Base-by-base conservation (phyloP, 176 grass and related monocot genomes). In the Carex scoparia region DNA sequence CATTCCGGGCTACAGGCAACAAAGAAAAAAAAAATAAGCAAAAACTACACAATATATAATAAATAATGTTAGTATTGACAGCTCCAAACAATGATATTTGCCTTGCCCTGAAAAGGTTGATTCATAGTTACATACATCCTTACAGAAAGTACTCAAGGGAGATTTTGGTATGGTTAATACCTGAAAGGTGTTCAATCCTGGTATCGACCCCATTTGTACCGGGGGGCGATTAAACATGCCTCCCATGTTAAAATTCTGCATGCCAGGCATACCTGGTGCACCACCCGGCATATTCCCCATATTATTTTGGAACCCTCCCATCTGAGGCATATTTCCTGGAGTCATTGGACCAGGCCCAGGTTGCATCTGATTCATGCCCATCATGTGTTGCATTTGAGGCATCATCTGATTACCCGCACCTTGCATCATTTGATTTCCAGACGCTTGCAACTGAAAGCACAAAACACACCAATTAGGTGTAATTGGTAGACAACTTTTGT, bases 351-450 rank as follows among this genome's bases (percentile, higher is more conserved):
- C 66, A 19, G 89, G 48, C 19, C 91, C 91, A 3, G 87, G 71
- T 79, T 99, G 91, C 59, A 90, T 89, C 81, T 90, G 93, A 86
- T 94, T 98, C 82, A 92, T 61, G 31, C 90, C 87, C 82, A 95
- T 91, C 90, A 99, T 69, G 60, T 94, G 93, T 46, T 94, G 96
- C 93, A 98, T 88, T 88, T 90, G 89, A 73, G 94, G 81, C 80
- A 92, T 90, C 86, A 97, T 97, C 85, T 95, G 96, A 88, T 72
- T 92, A 76, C 87, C 86, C 7, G 86, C 86, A 80, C 89, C 91
- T 88, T 98, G 96, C 91, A 90, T 79, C 88, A 84, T 69, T 82
- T 90, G 84, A 46, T 81, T 81, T 46, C 33, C 79, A 61, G 79
- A 64, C 64, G 15, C 38, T 81, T 81, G 79, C 71, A 51, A 10